Conservation (phyloP, 78 protist genomes). For the Dictyostelium citrinum region DNA sequence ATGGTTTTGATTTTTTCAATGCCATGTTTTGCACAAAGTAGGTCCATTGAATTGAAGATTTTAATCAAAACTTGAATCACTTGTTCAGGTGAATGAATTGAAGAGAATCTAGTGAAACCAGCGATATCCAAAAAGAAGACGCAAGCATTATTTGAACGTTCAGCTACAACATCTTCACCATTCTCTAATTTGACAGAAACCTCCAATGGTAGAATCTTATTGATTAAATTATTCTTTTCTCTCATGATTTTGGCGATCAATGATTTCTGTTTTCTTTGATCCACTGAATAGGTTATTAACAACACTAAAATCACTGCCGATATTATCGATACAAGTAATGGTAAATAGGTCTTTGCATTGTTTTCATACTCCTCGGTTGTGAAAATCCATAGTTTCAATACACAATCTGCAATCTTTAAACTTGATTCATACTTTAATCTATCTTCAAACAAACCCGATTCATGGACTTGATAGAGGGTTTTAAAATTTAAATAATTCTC, state of each 20-base stretch:
- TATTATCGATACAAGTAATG: slow-evolving; percentile 3
- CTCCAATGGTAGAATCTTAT: slow-evolving; percentile 61
- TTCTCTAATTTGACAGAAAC: slow-evolving; percentile 42
- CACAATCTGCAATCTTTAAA: slow-evolving; percentile 9
- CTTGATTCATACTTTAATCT: not conserved
- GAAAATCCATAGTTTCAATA: not conserved
- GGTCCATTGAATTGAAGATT: slow-evolving; percentile 82
- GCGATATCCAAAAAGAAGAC: slow-evolving; percentile 87
- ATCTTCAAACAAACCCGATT: not conserved
- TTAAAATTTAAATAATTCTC: not conserved
- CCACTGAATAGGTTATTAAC: not conserved
- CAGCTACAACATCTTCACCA: slow-evolving; percentile 41
- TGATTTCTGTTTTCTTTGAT: slow-evolving; percentile 24
- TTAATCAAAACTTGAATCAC: slow-evolving; percentile 79
- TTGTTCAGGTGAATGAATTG: slow-evolving; percentile 62
- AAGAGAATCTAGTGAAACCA: slow-evolving; percentile 84
- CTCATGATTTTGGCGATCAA: slow-evolving; percentile 22
- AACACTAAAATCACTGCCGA: not conserved
- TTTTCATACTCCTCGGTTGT: slow-evolving; percentile 3
- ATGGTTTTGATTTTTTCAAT: slow-evolving; percentile 90
- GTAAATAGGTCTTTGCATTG: slow-evolving; percentile 13
- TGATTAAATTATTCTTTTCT: slow-evolving; percentile 26
- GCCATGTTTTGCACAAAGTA: slow-evolving; percentile 49
- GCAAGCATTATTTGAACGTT: slow-evolving; percentile 35
- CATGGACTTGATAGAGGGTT: not conserved